Percentiles rank a stretch among this genome's conserved stretches.
Conservation (phyloP, 805 yeast species). For the Candida dajiaensis region DNA sequence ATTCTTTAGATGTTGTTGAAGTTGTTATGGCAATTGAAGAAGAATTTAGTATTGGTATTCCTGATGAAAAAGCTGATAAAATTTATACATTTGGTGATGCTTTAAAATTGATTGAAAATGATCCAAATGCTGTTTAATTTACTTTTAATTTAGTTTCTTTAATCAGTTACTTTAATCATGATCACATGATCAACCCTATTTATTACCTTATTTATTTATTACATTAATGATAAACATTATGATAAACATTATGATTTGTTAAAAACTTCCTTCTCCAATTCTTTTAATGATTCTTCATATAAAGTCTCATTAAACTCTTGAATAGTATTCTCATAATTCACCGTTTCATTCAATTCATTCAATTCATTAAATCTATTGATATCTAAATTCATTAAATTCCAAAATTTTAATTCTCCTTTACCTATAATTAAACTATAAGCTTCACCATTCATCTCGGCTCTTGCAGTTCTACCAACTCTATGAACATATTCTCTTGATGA, state of each 20-base stretch:
- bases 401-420: constrained; percentile 63
- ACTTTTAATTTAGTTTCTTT: too few species aligned
- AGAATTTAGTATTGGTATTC: constrained; percentile 59
- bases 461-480: constrained; percentile 94
- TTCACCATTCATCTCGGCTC: constrained; percentile 77
- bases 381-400: constrained; percentile 47
- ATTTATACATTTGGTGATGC: constrained; percentile 86
- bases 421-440: constrained; percentile 75
- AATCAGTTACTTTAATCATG: too few species aligned
- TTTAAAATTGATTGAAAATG: constrained; percentile 54
- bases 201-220: constrained; percentile 8
- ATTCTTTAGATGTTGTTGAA: constrained; percentile 68
- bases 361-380: constrained; percentile 43
- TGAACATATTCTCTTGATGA: constrained; percentile 91
- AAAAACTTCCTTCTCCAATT: constrained; percentile 37
- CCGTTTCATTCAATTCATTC: constrained; percentile 28
- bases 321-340: constrained; percentile 1
- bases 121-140: constrained; percentile 18
- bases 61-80: constrained; percentile 81
- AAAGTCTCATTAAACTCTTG: constrained; percentile 19
- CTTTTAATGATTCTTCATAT: constrained; percentile 40
- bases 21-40: constrained; percentile 70
- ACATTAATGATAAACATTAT: background rate
- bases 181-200: constrained; percentile 7
- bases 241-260: background rate